Percentiles rank a stretch among this genome's conserved stretches.
These are phyloP conservation scores for Brassica hybrid DNA, from an alignment of 441 rosid species.

Conservation along the genomic window DNA sequence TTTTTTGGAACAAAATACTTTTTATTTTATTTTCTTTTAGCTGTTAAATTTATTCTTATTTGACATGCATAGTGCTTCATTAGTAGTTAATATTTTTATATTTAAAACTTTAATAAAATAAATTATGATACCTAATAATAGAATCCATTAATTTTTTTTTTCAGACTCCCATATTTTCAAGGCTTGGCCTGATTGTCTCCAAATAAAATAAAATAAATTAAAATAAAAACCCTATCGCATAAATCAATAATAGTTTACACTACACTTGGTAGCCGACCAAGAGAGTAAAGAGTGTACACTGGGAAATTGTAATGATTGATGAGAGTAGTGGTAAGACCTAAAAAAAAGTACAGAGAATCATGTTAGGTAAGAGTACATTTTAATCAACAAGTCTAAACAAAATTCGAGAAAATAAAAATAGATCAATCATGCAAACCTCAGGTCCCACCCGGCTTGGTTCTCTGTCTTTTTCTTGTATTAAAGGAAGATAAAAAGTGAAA, in stretches of 20 bases:
- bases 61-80: no score
- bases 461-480: constrained; percentile 25
- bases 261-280: background rate
- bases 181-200: background rate
- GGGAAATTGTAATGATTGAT: constrained; percentile 4
- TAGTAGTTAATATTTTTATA: no score
- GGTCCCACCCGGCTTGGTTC: background rate
- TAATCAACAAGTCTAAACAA: background rate
- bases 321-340: background rate
- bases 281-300: background rate
- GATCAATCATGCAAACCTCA: constrained; percentile 11
- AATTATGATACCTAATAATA: no score
- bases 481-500: constrained; percentile 3
- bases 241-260: background rate
- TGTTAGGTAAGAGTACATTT: background rate
- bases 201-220: background rate
- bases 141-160: background rate
- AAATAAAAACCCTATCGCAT: background rate
- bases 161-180: background rate
- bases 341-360: background rate
- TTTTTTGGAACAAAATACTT: no score
- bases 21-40: no score
- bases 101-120: no score
- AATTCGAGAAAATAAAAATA: background rate
- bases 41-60: no score